A percentile compares a stretch with the other conserved stretches of the same genome.
These are phyloP conservation scores for Aspergillus fischeri DNA, from an alignment of 2,329 filamentous ascomycete genomes.

Conservation along the genomic window DNA sequence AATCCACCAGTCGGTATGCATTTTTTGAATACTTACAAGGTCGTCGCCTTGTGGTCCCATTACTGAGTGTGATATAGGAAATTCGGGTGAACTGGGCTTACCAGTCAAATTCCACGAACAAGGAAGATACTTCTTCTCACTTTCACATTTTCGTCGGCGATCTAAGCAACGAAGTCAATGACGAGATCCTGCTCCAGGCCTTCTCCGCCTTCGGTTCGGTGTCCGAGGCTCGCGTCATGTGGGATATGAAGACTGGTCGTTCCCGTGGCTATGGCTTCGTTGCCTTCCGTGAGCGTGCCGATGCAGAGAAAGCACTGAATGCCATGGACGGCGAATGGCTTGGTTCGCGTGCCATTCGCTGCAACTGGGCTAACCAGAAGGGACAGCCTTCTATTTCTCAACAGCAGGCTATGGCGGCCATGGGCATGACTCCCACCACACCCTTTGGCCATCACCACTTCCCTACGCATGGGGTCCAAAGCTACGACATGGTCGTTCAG, in stretches of 20 bases:
- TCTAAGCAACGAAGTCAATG: slow-evolving; percentile 96
- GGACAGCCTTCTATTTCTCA: slow-evolving; percentile 98
- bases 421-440: slow-evolving; percentile 97
- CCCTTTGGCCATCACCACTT: slow-evolving; percentile 97
- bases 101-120: slow-evolving; percentile 88
- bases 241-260: slow-evolving; percentile 99
- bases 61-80: slow-evolving; percentile 57
- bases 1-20: slow-evolving; percentile 85
- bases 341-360: slow-evolving; percentile 93
- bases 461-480: slow-evolving; percentile 92
- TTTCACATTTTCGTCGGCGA: slow-evolving; percentile 99
- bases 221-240: slow-evolving; percentile 98
- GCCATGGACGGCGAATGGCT: slow-evolving; percentile 99
- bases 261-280: slow-evolving; percentile 98
- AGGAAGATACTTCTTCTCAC: slow-evolving; percentile 96
- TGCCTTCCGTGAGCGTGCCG: slow-evolving; percentile 86
- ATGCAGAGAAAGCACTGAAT: slow-evolving; percentile 93
- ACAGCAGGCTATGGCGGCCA: slow-evolving; percentile 92
- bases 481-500: slow-evolving; percentile 92
- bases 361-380: slow-evolving; percentile 99
- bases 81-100: slow-evolving; percentile 99
- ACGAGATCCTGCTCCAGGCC: slow-evolving; percentile 86
- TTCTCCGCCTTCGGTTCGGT: slow-evolving; percentile 95
- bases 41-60: not conserved
- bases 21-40: not conserved